Percentiles rank a stretch among this genome's conserved stretches.
These are phyloP conservation scores for Cruciata laevipes DNA, from an alignment of 257 asterid genomes.

Conservation along the genomic window DNA sequence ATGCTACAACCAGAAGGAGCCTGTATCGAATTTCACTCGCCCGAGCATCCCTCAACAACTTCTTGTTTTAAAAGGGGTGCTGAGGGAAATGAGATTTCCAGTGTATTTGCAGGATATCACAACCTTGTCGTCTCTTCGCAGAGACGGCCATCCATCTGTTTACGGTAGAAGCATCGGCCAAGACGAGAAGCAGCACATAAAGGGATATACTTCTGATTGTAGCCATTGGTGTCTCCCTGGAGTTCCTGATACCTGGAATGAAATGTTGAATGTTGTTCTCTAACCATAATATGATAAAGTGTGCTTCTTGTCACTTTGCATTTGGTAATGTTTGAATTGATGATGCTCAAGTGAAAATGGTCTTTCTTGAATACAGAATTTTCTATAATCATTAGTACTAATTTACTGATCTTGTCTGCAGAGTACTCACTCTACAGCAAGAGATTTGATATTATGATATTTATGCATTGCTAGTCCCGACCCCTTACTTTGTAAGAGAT, in stretches of 20 bases:
- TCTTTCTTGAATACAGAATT: background rate
- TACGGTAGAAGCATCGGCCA: slow-evolving; percentile 44
- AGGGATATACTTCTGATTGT: slow-evolving; percentile 51
- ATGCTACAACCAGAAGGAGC: slow-evolving; percentile 58
- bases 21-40: slow-evolving; percentile 35
- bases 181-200: slow-evolving; percentile 34
- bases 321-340: background rate
- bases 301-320: background rate
- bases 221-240: slow-evolving; percentile 97
- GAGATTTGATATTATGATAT: too few species aligned
- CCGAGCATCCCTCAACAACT: slow-evolving; percentile 45
- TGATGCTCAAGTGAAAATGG: background rate
- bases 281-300: slow-evolving; percentile 8
- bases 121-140: slow-evolving; percentile 47
- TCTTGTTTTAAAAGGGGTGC: slow-evolving; percentile 43
- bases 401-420: background rate
- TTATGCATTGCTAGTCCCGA: too few species aligned
- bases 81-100: slow-evolving; percentile 53
- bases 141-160: slow-evolving; percentile 90
- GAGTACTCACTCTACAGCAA: too few species aligned
- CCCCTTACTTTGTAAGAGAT: background rate
- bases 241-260: slow-evolving; percentile 90
- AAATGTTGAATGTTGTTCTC: slow-evolving; percentile 54
- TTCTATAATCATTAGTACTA: background rate
- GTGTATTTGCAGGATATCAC: slow-evolving; percentile 66